Evolutionary conservation across 2,329 filamentous ascomycete genomes (phyloP).

Genomic region (Alternaria alternata): DNA sequence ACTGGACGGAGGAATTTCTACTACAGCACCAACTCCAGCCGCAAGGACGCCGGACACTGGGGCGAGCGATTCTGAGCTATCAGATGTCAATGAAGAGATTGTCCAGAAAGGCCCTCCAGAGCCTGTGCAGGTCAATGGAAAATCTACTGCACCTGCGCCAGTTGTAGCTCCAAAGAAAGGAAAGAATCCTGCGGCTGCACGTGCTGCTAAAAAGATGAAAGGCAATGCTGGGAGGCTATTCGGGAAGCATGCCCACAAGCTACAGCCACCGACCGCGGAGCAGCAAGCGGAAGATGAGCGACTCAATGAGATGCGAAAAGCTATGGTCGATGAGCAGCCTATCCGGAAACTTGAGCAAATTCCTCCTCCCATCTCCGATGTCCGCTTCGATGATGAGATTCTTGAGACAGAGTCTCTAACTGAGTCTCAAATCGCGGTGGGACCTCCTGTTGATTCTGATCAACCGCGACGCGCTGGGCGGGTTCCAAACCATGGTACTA

Average conservation of each 20-base stretch:
- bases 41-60: constrained; percentile 40
- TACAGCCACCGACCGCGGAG: constrained; percentile 37
- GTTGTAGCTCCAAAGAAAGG: constrained; percentile 36
- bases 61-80: constrained; percentile 47
- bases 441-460: constrained; percentile 43
- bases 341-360: constrained; percentile 30
- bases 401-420: constrained; percentile 48
- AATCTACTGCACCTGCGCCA: constrained; percentile 22
- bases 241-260: constrained; percentile 41
- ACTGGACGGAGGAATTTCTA: constrained; percentile 34
- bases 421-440: constrained; percentile 47
- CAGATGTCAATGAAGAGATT: constrained; percentile 51
- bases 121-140: constrained; percentile 37
- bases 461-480: constrained; percentile 42
- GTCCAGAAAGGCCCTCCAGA: constrained; percentile 46
- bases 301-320: constrained; percentile 34
- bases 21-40: constrained; percentile 36
- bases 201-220: constrained; percentile 44
- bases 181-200: constrained; percentile 34
- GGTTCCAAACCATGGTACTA: constrained; percentile 37
- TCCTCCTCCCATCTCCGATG: constrained; percentile 40
- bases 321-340: constrained; percentile 37
- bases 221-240: constrained; percentile 41
- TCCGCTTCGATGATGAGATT: constrained; percentile 49
- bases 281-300: constrained; percentile 38